Evolutionary conservation across 2,329 filamentous ascomycete species (phyloP), one percentile per base, ranked within the genome.

Genomic region (Byssoonygena ceratinophila): DNA sequence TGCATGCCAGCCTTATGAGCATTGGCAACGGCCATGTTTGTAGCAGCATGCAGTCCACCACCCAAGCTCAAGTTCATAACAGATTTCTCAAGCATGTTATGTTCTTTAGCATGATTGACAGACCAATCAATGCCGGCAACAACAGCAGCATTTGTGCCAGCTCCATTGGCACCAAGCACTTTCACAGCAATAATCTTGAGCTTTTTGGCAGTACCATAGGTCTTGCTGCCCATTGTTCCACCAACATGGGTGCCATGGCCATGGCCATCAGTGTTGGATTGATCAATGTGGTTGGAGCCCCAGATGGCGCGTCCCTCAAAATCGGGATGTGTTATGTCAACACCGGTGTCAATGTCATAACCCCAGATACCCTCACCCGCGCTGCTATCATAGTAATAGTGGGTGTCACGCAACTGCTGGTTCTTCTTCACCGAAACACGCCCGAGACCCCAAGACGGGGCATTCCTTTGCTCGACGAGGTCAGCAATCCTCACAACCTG

Each of bases 51-150:
- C 55, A 55, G 63, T 6, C 39, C 32, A 37, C 68, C 69, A 46
- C 69, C 66, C 22, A 69, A 56, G 55, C 61, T 64, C 64, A 69
- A 59, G 53, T 66, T 68, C 57, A 68, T 63, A 12, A 63, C 66
- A 49, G 63, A 32, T 55, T 64, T 66, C 37, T 54, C 56, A 32
- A 59, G 60, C 46, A 59, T 59, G 16, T 59, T 59, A 54, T 66
- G 66, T 48, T 44, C 52, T 25, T 57, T 59, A 45, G 64, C 65
- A 53, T 68, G 60, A 41, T 64, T 63, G 50, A 59, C 63, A 46
- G 64, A 64, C 64, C 64, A 70, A 32, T 68, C 60, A 61, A 79
- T 76, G 16, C 75, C 77, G 18, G 68, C 63, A 56, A 80, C 70
- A 56, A 76, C 74, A 58, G 70, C 68, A 22, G 67, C 65, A 43